Evolutionary conservation across 1,284 basidiomycete genomes (phyloP).

Genomic region (Tylopilus orsonianus): DNA sequence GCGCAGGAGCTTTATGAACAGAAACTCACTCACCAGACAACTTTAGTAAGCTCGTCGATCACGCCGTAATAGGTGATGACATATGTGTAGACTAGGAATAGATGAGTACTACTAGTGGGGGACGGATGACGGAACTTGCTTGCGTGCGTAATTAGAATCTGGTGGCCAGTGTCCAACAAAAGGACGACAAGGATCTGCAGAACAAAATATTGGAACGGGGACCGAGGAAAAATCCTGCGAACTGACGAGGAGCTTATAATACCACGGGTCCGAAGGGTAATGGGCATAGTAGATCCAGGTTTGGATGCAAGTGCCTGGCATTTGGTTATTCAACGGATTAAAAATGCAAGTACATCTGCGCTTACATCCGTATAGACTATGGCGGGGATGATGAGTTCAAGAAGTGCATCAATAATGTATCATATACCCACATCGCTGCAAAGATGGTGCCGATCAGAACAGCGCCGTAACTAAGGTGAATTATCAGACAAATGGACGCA

Average conservation of each 20-base stretch:
- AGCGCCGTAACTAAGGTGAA: slow-evolving; percentile 43
- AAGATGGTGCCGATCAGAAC: slow-evolving; percentile 48
- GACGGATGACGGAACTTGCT: slow-evolving; percentile 34
- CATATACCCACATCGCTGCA: slow-evolving; percentile 41
- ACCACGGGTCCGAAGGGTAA: slow-evolving; percentile 51
- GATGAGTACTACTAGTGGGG: not conserved
- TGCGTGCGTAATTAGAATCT: slow-evolving; percentile 54
- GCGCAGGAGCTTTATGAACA: not conserved
- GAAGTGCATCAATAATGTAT: not conserved
- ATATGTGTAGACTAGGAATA: slow-evolving; percentile 52
- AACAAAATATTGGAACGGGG: not conserved
- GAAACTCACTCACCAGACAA: slow-evolving; percentile 45
- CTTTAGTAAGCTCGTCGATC: slow-evolving; percentile 31
- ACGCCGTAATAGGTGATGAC: slow-evolving; percentile 49
- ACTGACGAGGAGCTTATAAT: slow-evolving; percentile 43
- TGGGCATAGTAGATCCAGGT: slow-evolving; percentile 52
- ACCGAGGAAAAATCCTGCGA: not conserved
- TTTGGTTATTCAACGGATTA: not conserved
- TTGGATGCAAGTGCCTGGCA: slow-evolving; percentile 53
- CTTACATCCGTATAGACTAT: slow-evolving; percentile 54
- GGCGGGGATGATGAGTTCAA: not conserved
- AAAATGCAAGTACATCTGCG: not conserved
- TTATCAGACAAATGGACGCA: not conserved
- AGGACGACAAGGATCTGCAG: slow-evolving; percentile 47
- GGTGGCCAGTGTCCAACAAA: slow-evolving; percentile 53